These are phyloP conservation scores for Purshia tridentata DNA, from an alignment of 306 rosid species.

Conservation along the genomic window DNA sequence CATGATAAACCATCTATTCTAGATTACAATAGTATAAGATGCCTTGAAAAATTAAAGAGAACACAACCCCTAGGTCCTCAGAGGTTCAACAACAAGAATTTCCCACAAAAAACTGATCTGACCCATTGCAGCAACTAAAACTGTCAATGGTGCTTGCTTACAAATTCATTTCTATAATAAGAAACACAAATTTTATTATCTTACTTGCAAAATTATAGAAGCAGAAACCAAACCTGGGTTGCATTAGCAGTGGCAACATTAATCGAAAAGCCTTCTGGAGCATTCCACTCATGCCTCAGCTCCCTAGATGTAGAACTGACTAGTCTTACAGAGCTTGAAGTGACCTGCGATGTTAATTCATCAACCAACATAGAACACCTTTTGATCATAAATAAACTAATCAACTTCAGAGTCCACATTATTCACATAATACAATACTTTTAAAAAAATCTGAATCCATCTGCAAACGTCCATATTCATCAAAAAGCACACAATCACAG, in stretches of 20 bases:
- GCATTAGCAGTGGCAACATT: constrained; percentile 97
- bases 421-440: not conserved
- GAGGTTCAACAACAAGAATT: not conserved
- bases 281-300: constrained; percentile 75
- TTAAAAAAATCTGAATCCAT: not conserved
- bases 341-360: constrained; percentile 51
- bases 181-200: not conserved
- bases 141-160: not conserved
- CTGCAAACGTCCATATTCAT: not conserved
- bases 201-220: not conserved
- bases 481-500: too few species aligned
- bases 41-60: not conserved
- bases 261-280: constrained; percentile 79
- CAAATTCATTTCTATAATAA: not conserved
- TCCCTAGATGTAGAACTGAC: constrained; percentile 85
- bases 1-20: not conserved
- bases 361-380: constrained; percentile 20
- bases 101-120: not conserved
- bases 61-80: not conserved
- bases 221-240: constrained; percentile 66
- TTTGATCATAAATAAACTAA: not conserved
- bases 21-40: not conserved
- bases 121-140: not conserved
- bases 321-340: constrained; percentile 75
- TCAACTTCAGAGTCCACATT: not conserved